Conservation (phyloP, 2,329 filamentous ascomycete species). For the Colletotrichum orchidophilum region DNA sequence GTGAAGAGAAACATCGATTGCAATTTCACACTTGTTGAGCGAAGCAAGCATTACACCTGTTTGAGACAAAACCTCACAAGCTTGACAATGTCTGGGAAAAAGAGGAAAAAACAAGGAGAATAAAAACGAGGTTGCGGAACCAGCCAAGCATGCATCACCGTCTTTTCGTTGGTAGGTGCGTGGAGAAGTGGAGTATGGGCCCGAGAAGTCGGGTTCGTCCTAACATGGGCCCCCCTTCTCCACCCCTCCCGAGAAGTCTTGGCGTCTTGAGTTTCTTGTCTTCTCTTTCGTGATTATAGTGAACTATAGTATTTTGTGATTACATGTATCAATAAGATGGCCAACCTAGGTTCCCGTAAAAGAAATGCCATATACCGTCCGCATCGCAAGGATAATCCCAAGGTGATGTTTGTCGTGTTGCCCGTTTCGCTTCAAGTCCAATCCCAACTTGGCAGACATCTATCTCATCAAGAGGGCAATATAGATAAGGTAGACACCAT, state of each 20-base stretch:
- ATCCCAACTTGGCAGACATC: too few species aligned
- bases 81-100: neutral
- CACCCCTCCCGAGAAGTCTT: neutral
- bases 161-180: neutral
- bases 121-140: neutral
- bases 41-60: neutral
- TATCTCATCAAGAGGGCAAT: too few species aligned
- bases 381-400: neutral
- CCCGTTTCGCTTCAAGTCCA: neutral
- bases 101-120: neutral
- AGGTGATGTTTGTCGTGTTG: neutral
- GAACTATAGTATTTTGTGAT: neutral
- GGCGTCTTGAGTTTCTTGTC: neutral
- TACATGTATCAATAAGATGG: neutral
- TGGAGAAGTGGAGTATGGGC: neutral
- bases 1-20: neutral
- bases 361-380: too few species aligned
- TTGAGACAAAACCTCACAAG: neutral
- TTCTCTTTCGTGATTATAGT: neutral
- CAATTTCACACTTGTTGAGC: neutral
- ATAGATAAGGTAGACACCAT: too few species aligned
- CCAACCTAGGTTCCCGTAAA: too few species aligned
- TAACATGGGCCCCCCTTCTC: neutral
- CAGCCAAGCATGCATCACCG: neutral
- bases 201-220: neutral